Evolutionary conservation across 371 early-diverging fungal genomes (phyloP), one percentile per base, ranked within the genome.

Genomic region (Gilbertella persicaria): DNA sequence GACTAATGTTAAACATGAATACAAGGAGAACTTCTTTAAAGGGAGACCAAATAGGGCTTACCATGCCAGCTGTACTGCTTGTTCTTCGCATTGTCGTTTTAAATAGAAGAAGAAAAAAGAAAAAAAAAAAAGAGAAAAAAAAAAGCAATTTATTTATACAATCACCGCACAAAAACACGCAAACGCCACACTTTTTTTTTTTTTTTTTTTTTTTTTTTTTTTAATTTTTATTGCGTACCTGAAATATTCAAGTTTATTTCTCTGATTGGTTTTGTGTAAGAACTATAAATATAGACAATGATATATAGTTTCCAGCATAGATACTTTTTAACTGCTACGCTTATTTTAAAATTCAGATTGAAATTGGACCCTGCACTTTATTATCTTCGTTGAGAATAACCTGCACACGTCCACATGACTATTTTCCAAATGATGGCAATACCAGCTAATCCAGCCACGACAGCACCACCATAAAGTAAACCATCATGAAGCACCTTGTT

Each of bases 381-480:
- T 53, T 5, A 16, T 43, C 52, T 47, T 38, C 33, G 30, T 38
- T 53, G 53, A 0, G 64, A 64, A 30, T 52, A 64, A 4, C 59
- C 64, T 29, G 64, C 64, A 45, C 68, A 68, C 0, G 55, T 58
- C 68, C 68, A 68, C 61, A 60, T 59, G 8, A 71, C 40, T 0
- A 58, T 17, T 19, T 54, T 53, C 71, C 71, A 71, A 2, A 71
- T 16, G 10, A 64, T 28, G 30, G 62, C 59, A 17, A 64, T 52
- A 7, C 50, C 67, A 23, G 65, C 67, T 21, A 71, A 35, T 14
- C 50, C 58, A 5, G 71, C 59, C 10, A 71, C 68, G 23, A 42
- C 71, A 33, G 56, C 53, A 36, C 71, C 71, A 51, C 71, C 65
- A 38, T 71, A 71, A 5, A 71, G 51, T 48, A 71, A 16, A n/a